These are phyloP conservation scores for Marchantia polymorpha DNA, from an alignment of 225 moss, liverwort and hornwort species.

Conservation along the genomic window DNA sequence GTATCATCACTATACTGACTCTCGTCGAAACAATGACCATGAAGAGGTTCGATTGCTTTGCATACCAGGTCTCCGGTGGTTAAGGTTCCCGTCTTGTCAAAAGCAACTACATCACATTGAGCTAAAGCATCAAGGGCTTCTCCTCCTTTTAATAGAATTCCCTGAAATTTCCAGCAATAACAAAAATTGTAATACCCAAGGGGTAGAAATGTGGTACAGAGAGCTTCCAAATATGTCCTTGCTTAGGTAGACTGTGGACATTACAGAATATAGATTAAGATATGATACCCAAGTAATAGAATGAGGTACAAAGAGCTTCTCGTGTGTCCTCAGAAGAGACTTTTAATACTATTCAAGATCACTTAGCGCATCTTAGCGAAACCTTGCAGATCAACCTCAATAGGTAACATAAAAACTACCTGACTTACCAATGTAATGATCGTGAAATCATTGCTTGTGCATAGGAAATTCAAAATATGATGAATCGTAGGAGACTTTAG, in stretches of 20 bases:
- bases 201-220: no score
- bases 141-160: slow-evolving; percentile 98
- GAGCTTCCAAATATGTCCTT: not conserved
- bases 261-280: no score
- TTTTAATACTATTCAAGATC: no score
- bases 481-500: no score
- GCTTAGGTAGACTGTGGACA: not conserved
- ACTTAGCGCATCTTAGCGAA: not conserved
- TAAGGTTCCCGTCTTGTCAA: slow-evolving; percentile 97
- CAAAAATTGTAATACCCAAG: not conserved
- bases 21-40: slow-evolving; percentile 50
- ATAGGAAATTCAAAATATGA: not conserved
- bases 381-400: not conserved
- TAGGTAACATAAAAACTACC: not conserved
- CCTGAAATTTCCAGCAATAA: slow-evolving; percentile 43
- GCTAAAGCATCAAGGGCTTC: slow-evolving; percentile 91
- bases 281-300: no score
- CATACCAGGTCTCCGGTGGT: slow-evolving; percentile 92
- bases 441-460: not conserved
- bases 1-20: slow-evolving; percentile 22
- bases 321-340: no score
- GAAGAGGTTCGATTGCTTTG: slow-evolving; percentile 96
- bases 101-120: slow-evolving; percentile 83
- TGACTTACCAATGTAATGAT: not conserved
- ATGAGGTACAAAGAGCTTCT: no score